Base-by-base conservation (phyloP, 2,329 filamentous ascomycete species). In the Fusarium nodosum region DNA sequence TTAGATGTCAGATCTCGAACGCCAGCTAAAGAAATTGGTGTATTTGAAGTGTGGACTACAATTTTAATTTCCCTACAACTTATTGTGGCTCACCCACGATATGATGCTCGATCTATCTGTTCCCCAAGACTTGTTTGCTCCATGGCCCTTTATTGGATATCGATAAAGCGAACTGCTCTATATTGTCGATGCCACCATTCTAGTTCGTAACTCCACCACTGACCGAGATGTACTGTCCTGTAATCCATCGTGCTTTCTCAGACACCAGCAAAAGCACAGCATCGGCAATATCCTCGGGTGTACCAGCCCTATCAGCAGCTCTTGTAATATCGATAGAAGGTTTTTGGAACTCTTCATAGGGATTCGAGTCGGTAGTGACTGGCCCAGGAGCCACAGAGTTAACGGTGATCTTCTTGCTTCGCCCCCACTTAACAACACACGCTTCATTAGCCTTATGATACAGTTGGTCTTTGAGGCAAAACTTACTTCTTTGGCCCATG, bases 381-480 rank as follows among this genome's bases (percentile, higher is more conserved):
- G 79, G 78, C 0, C 82, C 82, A 1, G 81, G 82, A 1, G 77
- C 77, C 10, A 83, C 70, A 6, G 79, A 77, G 61, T 83, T 84
- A 57, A 83, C 77, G 0, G 81, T 83, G 61, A 84, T 80, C 24
- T 80, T 80, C 50, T 74, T 74, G 45, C 73, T 77, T 2, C 69
- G 59, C 5, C 80, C 80, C 28, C 80, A 72, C 74, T 80, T 10
- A 24, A 24, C 22, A n/a, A 4, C 5, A 31, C 12, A 20, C 26
- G 13, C 30, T 5, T 24, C 13, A 10, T 42, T 26, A 42, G 22
- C 7, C 13, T 26, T 18, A 2, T 16, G 2, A 9, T 10, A 26
- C 4, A 8, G 7, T 10, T 16, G 8, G 4, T 16, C 22, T 24
- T 10, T 24, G 5, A 2, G 3, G 10, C n/a, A n/a, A 10, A 18